Conservation (phyloP, 495 filamentous ascomycete genomes). For the Penicillium malachiteum region DNA sequence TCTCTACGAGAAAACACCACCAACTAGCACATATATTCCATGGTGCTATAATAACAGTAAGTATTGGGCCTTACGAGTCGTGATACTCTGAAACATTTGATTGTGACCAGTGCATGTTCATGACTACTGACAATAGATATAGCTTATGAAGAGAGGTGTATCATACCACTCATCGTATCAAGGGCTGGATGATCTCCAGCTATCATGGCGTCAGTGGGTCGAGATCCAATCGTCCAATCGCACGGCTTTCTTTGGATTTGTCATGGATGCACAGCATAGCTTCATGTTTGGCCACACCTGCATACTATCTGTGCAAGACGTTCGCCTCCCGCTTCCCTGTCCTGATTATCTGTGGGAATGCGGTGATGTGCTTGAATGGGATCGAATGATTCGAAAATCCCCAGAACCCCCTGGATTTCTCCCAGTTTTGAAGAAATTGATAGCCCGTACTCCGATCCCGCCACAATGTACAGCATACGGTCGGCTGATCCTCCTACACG, state of each 20-base stretch:
- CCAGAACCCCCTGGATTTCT: neutral
- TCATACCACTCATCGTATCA: neutral
- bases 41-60: slow-evolving; percentile 17
- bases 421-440: neutral
- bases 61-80: neutral
- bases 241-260: neutral
- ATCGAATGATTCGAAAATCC: neutral
- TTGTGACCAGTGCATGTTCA: neutral
- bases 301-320: neutral
- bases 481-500: neutral
- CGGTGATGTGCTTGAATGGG: neutral
- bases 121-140: neutral
- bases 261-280: slow-evolving; percentile 3
- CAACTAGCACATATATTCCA: slow-evolving; percentile 22
- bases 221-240: neutral
- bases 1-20: slow-evolving; percentile 17
- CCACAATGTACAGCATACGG: neutral
- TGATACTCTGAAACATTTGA: neutral
- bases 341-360: neutral
- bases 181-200: neutral
- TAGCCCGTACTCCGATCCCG: neutral
- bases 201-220: neutral
- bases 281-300: slow-evolving; percentile 3
- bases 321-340: slow-evolving; percentile 1
- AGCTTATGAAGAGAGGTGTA: slow-evolving; percentile 3